Evolutionary conservation across 495 filamentous ascomycete genomes (phyloP), one percentile per base, ranked within the genome.

Genomic region (Penicillium malachiteum): DNA sequence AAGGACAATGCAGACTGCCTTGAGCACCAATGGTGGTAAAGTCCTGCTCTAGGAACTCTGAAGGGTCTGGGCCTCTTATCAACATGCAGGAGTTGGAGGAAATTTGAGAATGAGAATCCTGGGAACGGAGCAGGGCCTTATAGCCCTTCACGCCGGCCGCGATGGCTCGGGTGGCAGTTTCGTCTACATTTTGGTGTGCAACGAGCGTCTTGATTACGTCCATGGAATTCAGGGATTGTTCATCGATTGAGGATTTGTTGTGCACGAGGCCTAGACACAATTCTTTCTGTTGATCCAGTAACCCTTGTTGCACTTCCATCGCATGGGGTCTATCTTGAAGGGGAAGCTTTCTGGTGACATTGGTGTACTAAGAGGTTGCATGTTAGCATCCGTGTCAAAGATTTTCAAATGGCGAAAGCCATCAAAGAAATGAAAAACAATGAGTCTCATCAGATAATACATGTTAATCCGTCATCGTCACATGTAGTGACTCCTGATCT

Each of bases 401-500:
- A 26, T 45, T 42, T 38, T 39, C 39, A 38, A 41, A 16, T 52
- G 10, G 16, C 54, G 33, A 31, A 41, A 32, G n/a, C 21, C 50
- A 52, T 21, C 35, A 55, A 43, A 50, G 33, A 45, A 58, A 46
- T 17, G 52, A 39, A 50, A 44, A 35, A 61, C 21, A 26, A 2
- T 26, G 21, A 53, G 62, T 73, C 72, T 75, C 68, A 59, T 79
- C 75, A 74, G 74, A 75, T 78, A 79, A 77, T 81, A 78, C 71
- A 79, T 75, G 71, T 66, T 67, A 68, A 64, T 79, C 77, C 60
- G 76, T 82, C 79, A 80, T 54, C 63, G 71, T 68, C 72, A 71
- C 74, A 66, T 45, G 43, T 52, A 56, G 74, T 71, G 72, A 69
- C 77, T 81, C 70, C 71, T 78, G 78, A 82, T 82, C 79, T 82